A percentile compares a stretch with the other conserved stretches of the same genome.
phyloP scores from a whole-genome alignment of 108 stramenopile genomes.

The Cyclotella distinguenda region DNA sequence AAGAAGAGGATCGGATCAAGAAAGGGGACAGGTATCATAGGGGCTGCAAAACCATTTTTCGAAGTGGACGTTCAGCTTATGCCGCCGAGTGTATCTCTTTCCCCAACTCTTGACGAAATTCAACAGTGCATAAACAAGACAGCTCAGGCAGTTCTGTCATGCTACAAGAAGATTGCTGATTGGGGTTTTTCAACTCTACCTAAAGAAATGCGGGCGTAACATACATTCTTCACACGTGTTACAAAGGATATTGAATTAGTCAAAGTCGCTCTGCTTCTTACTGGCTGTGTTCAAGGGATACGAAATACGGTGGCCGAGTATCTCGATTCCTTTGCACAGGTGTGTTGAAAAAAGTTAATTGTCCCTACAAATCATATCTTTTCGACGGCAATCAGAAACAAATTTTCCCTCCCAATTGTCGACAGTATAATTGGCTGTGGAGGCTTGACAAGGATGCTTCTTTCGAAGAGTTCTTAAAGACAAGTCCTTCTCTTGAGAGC shows the following conservation, averaged over 20 bases:
- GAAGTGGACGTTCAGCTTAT: constrained; percentile 88
- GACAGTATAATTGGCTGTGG: constrained; percentile 87
- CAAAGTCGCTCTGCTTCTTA: constrained; percentile 84
- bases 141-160: constrained; percentile 81
- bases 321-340: constrained; percentile 56
- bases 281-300: constrained; percentile 87
- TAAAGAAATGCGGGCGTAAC: constrained; percentile 33
- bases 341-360: constrained; percentile 16
- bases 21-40: constrained; percentile 54
- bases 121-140: constrained; percentile 87
- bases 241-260: constrained; percentile 91
- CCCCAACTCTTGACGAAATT: constrained; percentile 85
- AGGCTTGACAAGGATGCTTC: constrained; percentile 80
- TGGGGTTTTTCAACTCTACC: constrained; percentile 50
- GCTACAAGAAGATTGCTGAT: constrained; percentile 81
- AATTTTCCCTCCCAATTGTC: not conserved
- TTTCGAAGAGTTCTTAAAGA: constrained; percentile 73
- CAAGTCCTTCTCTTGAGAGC: constrained; percentile 69
- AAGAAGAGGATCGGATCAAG: constrained; percentile 80
- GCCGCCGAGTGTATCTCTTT: constrained; percentile 66
- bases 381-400: not conserved
- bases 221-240: constrained; percentile 86
- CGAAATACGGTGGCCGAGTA: constrained; percentile 87
- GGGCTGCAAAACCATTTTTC: constrained; percentile 74
- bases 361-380: not conserved